phyloP scores from a whole-genome alignment of 768 basidiomycete species.

The Termitomyces sp. region DNA sequence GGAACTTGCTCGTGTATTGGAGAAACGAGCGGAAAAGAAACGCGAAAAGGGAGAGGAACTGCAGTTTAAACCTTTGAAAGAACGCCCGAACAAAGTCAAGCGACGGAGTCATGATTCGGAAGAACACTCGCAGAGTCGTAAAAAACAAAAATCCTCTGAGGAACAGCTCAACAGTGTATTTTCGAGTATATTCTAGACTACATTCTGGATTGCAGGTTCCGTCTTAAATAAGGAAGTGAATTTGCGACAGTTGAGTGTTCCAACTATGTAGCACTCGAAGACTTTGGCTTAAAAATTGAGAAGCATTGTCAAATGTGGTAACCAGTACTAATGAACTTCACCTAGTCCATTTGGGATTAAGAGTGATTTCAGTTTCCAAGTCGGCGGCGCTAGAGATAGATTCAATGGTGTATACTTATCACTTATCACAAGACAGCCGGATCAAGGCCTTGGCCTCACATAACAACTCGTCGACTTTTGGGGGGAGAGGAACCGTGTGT shows the following conservation, averaged over 20 bases:
- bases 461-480: no score
- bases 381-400: no score
- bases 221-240: neutral
- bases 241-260: no score
- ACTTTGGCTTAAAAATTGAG: neutral
- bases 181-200: constrained; percentile 15
- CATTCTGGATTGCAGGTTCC: neutral
- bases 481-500: no score
- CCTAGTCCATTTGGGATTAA: no score
- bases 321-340: neutral
- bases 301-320: neutral
- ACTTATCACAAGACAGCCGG: no score
- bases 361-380: no score
- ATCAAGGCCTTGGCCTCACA: no score
- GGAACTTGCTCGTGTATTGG: constrained; percentile 82
- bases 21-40: constrained; percentile 72
- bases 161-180: constrained; percentile 13
- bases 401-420: no score
- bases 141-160: constrained; percentile 24
- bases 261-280: no score
- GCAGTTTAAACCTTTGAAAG: constrained; percentile 28
- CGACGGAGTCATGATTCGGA: constrained; percentile 21
- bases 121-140: constrained; percentile 15
- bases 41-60: constrained; percentile 53
- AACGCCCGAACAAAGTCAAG: constrained; percentile 22